phyloP scores from a whole-genome alignment of 2,329 filamentous ascomycete species.

The Clonostachys rhizophaga region DNA sequence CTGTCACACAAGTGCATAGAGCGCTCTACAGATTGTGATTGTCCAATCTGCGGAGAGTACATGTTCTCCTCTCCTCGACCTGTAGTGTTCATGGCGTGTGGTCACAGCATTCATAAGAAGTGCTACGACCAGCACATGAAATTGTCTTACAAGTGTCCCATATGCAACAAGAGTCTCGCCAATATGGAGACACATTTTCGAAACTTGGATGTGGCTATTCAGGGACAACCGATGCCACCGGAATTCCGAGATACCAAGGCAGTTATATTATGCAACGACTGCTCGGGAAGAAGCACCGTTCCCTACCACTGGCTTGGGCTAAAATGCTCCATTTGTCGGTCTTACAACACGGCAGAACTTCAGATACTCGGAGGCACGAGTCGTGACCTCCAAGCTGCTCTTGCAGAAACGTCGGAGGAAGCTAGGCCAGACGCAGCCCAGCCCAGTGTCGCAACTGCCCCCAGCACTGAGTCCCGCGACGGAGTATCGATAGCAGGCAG shows the following conservation, averaged over 20 bases:
- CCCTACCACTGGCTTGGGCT: conserved; percentile 92
- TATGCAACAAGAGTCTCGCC: conserved; percentile 92
- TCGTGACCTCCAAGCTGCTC: conserved; percentile 14
- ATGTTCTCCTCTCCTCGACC: conserved; percentile 88
- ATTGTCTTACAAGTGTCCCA: conserved; percentile 90
- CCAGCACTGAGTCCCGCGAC: background rate
- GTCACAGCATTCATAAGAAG: conserved; percentile 88
- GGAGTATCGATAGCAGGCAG: conserved; percentile 11
- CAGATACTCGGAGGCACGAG: conserved; percentile 47
- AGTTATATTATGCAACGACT: conserved; percentile 91
- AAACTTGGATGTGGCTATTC: conserved; percentile 82
- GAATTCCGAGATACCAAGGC: conserved; percentile 78
- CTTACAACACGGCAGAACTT: conserved; percentile 65
- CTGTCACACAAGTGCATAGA: conserved; percentile 91
- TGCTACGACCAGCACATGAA: conserved; percentile 89
- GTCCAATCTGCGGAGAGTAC: conserved; percentile 94
- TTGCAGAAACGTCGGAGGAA: conserved; percentile 11
- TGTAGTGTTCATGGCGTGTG: conserved; percentile 92
- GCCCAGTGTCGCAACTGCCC: background rate
- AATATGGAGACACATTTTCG: conserved; percentile 97
- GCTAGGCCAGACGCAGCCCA: background rate
- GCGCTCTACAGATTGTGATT: conserved; percentile 89
- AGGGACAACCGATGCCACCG: conserved; percentile 84
- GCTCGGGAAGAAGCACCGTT: conserved; percentile 79
- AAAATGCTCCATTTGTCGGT: conserved; percentile 73